Conservation (phyloP, 106 monocot genomes). For the Ottelia alismoides region DNA sequence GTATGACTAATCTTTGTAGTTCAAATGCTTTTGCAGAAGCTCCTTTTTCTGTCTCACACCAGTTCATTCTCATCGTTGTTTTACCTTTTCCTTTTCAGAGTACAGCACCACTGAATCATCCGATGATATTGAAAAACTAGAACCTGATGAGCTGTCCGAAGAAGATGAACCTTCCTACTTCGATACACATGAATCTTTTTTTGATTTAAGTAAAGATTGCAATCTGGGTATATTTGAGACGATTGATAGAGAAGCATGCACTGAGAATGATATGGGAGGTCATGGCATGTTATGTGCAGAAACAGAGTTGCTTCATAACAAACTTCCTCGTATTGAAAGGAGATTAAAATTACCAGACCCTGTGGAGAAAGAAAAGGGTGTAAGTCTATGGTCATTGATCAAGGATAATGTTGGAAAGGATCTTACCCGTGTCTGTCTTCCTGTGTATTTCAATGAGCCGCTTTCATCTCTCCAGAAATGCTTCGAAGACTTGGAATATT, state of each 20-base stretch:
- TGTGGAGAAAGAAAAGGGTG: slow-evolving; percentile 71
- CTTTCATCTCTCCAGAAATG: slow-evolving; percentile 84
- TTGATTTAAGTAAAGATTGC: too few relatives aligned
- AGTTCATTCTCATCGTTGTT: too few relatives aligned
- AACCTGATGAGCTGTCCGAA: slow-evolving; percentile 59
- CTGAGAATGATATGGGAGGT: slow-evolving; percentile 4
- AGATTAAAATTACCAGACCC: slow-evolving; percentile 66
- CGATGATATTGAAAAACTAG: slow-evolving; percentile 89
- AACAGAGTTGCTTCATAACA: too few relatives aligned
- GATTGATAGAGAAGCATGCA: slow-evolving; percentile 37
- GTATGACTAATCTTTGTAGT: too few relatives aligned
- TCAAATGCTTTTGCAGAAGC: too few relatives aligned
- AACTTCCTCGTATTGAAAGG: slow-evolving; percentile 26
- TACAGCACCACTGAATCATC: slow-evolving; percentile 95
- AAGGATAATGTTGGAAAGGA: slow-evolving; percentile 97
- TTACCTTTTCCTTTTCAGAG: slow-evolving; percentile 35
- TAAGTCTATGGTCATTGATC: slow-evolving; percentile 93
- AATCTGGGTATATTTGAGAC: too few relatives aligned
- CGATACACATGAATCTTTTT: too few relatives aligned
- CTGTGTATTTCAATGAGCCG: slow-evolving; percentile 86
- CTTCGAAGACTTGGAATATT: slow-evolving; percentile 86
- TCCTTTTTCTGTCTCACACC: too few relatives aligned
- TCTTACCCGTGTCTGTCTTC: slow-evolving; percentile 86
- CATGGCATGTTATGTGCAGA: too few relatives aligned
- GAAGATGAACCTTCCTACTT: slow-evolving; percentile 57